Base-by-base conservation (phyloP, 371 early-diverging fungal species). In the Fennellomyces sp. region DNA sequence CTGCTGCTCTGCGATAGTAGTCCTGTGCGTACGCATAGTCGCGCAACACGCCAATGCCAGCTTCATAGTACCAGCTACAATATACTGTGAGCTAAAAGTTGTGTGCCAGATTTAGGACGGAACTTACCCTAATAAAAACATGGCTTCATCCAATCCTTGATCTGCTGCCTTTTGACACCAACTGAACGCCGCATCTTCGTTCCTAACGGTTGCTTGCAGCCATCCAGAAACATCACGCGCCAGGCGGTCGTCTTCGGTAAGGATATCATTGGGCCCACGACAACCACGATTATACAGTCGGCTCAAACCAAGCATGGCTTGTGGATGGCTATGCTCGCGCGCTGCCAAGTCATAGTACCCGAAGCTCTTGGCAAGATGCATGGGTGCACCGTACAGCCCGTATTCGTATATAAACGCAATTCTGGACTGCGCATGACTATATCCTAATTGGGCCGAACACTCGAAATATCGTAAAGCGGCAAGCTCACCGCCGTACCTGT, bases 111-210 rank as follows among this genome's bases (percentile, higher is more conserved):
- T 27, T 6, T 2, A 64, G n/a, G n/a, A n/a, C n/a, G n/a, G n/a
- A n/a, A n/a, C 57, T 60, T 69, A 76, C 77, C 78, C 78, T 49
- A 78, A 56, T 29, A 75, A 48, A 56, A 72, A 79, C 47, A 52
- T 59, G 13, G 79, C 79, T 52, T 76, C 74, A 19, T 65, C 60
- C 21, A 73, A 38, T 35, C 66, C 63, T 30, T 58, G 49, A 30
- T 69, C 67, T 23, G 74, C 76, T 27, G 76, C 76, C 17, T 65
- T 54, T 57, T 68, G 72, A 56, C 79, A 79, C 79, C 79, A 79
- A 38, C 38, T 57, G 36, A 79, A 79, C 1, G 79, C 73, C 17
- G 56, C 64, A 64, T 76, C 86, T 47, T 85, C 84, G 15, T 88
- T 75, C 12, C 64, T 51, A 2, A 51, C 26, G 8, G 62, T 61